A percentile compares a stretch with the other conserved stretches of the same genome.
phyloP scores from a whole-genome alignment of 257 asterid genomes.

The Echites panduratus region DNA sequence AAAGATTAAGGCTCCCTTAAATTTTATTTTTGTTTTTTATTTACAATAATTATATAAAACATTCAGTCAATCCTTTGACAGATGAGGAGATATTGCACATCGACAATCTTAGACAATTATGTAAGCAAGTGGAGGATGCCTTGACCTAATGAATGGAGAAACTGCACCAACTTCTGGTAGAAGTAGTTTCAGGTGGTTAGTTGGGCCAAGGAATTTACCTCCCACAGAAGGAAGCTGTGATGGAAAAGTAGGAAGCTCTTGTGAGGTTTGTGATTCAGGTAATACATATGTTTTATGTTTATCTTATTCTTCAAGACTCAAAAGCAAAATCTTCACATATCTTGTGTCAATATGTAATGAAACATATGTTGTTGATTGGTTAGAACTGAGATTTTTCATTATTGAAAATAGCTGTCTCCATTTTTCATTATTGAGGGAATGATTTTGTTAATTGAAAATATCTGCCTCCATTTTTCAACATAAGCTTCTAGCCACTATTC shows the following conservation, averaged over 20 bases:
- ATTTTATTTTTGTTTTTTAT: too few species aligned
- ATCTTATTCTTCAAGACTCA: constrained; percentile 7
- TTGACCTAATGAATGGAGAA: constrained; percentile 78
- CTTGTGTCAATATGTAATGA: background rate
- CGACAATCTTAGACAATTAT: constrained; percentile 48
- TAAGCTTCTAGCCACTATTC: constrained; percentile 1
- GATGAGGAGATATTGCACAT: constrained; percentile 50
- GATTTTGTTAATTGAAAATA: too few species aligned
- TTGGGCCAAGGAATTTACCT: constrained; percentile 55
- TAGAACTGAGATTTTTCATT: too few species aligned
- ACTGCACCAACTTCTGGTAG: constrained; percentile 52
- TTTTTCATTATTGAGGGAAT: too few species aligned
- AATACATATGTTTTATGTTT: background rate
- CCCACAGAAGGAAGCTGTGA: constrained; percentile 54
- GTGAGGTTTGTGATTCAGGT: constrained; percentile 83
- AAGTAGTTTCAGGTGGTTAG: constrained; percentile 45
- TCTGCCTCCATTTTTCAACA: too few species aligned
- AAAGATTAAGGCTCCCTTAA: background rate
- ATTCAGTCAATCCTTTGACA: constrained; percentile 40
- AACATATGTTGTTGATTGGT: background rate
- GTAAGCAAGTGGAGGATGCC: constrained; percentile 94
- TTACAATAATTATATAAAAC: too few species aligned
- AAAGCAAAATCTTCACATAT: background rate
- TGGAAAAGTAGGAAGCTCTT: constrained; percentile 60
- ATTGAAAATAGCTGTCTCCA: too few species aligned